Evolutionary conservation across 148 eudicot genomes (phyloP), one percentile per base, ranked within the genome.

Genomic region (Persicaria tinctoria): DNA sequence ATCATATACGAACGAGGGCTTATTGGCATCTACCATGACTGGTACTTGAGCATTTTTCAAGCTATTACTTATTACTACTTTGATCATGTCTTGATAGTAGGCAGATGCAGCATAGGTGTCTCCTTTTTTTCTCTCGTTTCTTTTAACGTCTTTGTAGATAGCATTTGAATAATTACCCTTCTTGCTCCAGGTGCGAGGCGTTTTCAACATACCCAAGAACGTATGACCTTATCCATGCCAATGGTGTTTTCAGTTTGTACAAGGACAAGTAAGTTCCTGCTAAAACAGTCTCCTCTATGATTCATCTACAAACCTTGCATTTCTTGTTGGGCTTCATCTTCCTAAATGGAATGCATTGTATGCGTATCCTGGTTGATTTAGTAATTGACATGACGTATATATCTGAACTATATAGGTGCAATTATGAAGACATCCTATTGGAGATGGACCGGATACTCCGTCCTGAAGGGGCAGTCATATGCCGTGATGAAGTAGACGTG

Each of bases 141-240:
- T 23, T 23, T 23, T 23, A 23, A 23, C 27, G 1, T 23, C 27
- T 23, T 23, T 23, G 27, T 23, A 23, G 27, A 23, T 23, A 1
- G 8, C 16, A 5, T 4, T 23, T 32, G 5, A 6, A 8, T 74
- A 11, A 2, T 7, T 48, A 94, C 27, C 27, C 27, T 23, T 1
- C 27, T 23, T 23, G 27, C 27, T 23, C 27, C 27, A 23, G 98
- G 98, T 91, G 97, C 27, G 98, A 94, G 73, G 98, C 98, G 14
- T 85, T 94, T 93, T 94, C 98, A 32, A 94, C 98, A 20, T 91
- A 94, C 72, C 98, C 98, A 32, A 88, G 97, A 81, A 94, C 95
- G 0, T 91, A 94, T 8, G 97, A 94, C 73, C 83, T 91, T 76
- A 87, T 94, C 64, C 96, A 94, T 48, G 97, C 93, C 1, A 88